Conservation (phyloP, 2,329 filamentous ascomycete species). For the Xylariaceae sp. region DNA sequence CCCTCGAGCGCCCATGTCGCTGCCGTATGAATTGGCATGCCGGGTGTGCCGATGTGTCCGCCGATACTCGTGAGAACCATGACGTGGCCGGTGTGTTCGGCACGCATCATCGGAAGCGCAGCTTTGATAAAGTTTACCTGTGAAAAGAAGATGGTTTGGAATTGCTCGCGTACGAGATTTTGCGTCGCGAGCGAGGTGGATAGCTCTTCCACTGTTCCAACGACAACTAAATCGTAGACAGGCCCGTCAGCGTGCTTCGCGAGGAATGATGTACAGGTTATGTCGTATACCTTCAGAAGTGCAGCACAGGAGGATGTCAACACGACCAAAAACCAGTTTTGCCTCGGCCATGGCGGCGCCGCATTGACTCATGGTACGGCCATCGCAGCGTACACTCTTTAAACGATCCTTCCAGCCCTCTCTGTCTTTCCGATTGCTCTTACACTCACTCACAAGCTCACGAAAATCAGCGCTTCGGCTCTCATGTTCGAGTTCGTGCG, state of each 20-base stretch:
- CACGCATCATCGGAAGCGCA: constrained; percentile 70
- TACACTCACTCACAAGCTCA: constrained; percentile 67
- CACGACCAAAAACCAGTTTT: constrained; percentile 72
- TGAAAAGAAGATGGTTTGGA: constrained; percentile 91
- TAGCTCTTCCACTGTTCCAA: constrained; percentile 88
- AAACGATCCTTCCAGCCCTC: constrained; percentile 79
- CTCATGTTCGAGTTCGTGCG: constrained; percentile 71
- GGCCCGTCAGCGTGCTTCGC: constrained; percentile 14
- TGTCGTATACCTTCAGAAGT: constrained; percentile 65
- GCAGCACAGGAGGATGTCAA: constrained; percentile 88
- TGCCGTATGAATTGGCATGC: constrained; percentile 84
- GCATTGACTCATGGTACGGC: constrained; percentile 61
- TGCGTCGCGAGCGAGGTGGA: constrained; percentile 65
- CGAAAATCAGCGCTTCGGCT: constrained; percentile 73
- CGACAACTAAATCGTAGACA: constrained; percentile 53
- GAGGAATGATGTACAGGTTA: neutral
- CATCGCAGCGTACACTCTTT: constrained; percentile 58
- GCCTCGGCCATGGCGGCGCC: constrained; percentile 84
- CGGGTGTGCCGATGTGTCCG: constrained; percentile 87
- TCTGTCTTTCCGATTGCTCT: constrained; percentile 55
- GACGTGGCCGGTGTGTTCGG: constrained; percentile 80
- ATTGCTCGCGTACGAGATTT: constrained; percentile 81
- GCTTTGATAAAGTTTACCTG: constrained; percentile 96
- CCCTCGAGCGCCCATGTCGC: constrained; percentile 94
- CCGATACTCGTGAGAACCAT: constrained; percentile 85